Conservation (phyloP, 768 basidiomycete genomes). For the Multifurca ochricompacta region DNA sequence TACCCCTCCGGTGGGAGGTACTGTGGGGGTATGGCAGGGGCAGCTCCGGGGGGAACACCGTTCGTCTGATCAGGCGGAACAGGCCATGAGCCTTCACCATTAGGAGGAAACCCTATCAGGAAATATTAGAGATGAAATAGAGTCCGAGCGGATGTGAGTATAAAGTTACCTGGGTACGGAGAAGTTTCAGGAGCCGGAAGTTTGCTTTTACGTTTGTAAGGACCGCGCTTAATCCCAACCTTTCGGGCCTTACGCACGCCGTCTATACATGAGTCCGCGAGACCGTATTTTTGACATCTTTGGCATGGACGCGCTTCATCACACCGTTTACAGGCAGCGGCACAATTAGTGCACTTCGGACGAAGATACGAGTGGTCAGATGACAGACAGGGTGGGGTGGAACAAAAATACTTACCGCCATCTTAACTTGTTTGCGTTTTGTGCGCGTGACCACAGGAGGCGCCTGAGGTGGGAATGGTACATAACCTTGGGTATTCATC, state of each 20-base stretch:
- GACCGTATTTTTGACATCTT: conserved; percentile 56
- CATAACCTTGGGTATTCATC: conserved; percentile 13
- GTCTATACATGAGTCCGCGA: conserved; percentile 49
- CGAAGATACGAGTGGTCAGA: conserved; percentile 1
- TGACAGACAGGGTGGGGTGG: background rate
- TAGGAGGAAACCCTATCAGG: conserved; percentile 18
- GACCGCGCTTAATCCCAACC: conserved; percentile 50
- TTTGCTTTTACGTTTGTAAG: conserved; percentile 48
- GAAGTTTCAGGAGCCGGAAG: conserved; percentile 17
- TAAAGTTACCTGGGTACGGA: conserved; percentile 22
- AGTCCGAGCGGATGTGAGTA: background rate
- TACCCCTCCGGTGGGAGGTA: conserved; percentile 35
- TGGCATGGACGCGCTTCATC: conserved; percentile 55
- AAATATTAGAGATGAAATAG: conserved; percentile 2
- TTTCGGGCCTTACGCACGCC: conserved; percentile 59
- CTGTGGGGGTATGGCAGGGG: conserved; percentile 27
- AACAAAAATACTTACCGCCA: conserved; percentile 37
- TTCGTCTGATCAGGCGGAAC: conserved; percentile 20
- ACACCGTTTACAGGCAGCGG: conserved; percentile 49
- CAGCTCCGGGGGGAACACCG: conserved; percentile 20
- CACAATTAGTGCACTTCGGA: conserved; percentile 49
- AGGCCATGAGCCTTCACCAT: conserved; percentile 31
- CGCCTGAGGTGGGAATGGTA: conserved; percentile 22
- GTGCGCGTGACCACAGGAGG: conserved; percentile 27
- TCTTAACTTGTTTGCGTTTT: conserved; percentile 53